Evolutionary conservation across 495 filamentous ascomycete genomes (phyloP).

Genomic region (Parathielavia appendiculata): DNA sequence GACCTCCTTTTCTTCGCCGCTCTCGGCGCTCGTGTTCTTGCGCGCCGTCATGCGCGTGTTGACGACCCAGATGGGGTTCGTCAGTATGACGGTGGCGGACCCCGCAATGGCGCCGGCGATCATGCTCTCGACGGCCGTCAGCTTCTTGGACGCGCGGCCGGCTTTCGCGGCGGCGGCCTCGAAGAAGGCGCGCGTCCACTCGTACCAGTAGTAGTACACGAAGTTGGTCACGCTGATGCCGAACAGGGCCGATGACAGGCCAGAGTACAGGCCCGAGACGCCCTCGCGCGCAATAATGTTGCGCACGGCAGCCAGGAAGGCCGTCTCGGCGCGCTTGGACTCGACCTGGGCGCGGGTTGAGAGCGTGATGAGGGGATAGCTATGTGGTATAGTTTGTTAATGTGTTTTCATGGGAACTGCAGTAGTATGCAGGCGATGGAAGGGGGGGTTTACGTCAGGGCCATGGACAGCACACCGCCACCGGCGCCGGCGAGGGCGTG

Average conservation of each 20-base stretch:
- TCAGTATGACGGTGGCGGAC: conserved; percentile 86
- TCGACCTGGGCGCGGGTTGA: conserved; percentile 98
- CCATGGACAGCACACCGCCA: conserved; percentile 91
- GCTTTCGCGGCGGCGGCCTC: conserved; percentile 70
- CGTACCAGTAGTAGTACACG: conserved; percentile 99
- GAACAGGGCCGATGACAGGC: conserved; percentile 89
- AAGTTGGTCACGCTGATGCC: conserved; percentile 99
- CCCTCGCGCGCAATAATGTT: conserved; percentile 91
- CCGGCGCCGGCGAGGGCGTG: conserved; percentile 84
- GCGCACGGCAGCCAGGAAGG: conserved; percentile 72
- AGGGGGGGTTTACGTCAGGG: conserved; percentile 65
- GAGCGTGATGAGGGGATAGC: conserved; percentile 94
- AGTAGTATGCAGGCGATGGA: conserved; percentile 11
- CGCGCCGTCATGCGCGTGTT: conserved; percentile 97
- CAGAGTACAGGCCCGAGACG: conserved; percentile 74
- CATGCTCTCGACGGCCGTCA: conserved; percentile 88
- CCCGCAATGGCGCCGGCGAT: conserved; percentile 93
- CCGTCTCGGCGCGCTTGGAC: conserved; percentile 81
- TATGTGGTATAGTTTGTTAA: conserved; percentile 12
- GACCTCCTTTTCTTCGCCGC: conserved; percentile 25
- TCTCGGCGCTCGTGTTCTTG: conserved; percentile 46
- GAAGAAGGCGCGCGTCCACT: conserved; percentile 89
- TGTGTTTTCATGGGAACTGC: background rate
- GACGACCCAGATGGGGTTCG: conserved; percentile 98
- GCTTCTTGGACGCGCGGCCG: conserved; percentile 72